These are phyloP conservation scores for Pulveroboletus sp. DNA, from an alignment of 768 basidiomycete species.

Conservation along the genomic window DNA sequence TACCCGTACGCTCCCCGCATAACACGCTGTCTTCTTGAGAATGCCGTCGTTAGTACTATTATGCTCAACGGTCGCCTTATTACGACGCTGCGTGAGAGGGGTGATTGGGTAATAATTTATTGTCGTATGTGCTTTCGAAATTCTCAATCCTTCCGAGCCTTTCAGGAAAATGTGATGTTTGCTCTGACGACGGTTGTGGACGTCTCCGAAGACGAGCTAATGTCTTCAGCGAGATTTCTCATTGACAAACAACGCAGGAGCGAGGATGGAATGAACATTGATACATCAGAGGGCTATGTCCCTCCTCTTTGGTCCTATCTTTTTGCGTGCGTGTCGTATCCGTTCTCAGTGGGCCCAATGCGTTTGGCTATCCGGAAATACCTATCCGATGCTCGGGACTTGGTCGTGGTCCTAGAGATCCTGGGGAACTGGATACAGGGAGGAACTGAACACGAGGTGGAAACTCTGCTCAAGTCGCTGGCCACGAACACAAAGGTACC, in stretches of 20 bases:
- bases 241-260: slow-evolving; percentile 34
- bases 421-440: slow-evolving; percentile 39
- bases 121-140: no score
- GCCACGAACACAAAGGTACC: slow-evolving; percentile 13
- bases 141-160: not conserved
- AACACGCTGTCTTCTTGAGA: slow-evolving; percentile 53
- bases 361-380: slow-evolving; percentile 42
- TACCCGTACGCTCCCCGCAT: slow-evolving; percentile 54
- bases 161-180: slow-evolving; percentile 39
- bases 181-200: slow-evolving; percentile 56
- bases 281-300: slow-evolving; percentile 22
- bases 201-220: slow-evolving; percentile 59
- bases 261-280: slow-evolving; percentile 35
- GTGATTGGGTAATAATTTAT: slow-evolving; percentile 60
- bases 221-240: slow-evolving; percentile 46
- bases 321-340: slow-evolving; percentile 36
- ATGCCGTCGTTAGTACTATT: slow-evolving; percentile 47
- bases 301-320: slow-evolving; percentile 38
- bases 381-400: slow-evolving; percentile 36
- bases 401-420: slow-evolving; percentile 35
- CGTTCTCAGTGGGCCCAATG: slow-evolving; percentile 35
- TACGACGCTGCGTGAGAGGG: slow-evolving; percentile 43
- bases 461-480: slow-evolving; percentile 20
- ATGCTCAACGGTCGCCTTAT: slow-evolving; percentile 64
- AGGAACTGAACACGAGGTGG: slow-evolving; percentile 24